These are phyloP conservation scores for Candida namnaoensis DNA, from an alignment of 805 yeast species.

Conservation along the genomic window DNA sequence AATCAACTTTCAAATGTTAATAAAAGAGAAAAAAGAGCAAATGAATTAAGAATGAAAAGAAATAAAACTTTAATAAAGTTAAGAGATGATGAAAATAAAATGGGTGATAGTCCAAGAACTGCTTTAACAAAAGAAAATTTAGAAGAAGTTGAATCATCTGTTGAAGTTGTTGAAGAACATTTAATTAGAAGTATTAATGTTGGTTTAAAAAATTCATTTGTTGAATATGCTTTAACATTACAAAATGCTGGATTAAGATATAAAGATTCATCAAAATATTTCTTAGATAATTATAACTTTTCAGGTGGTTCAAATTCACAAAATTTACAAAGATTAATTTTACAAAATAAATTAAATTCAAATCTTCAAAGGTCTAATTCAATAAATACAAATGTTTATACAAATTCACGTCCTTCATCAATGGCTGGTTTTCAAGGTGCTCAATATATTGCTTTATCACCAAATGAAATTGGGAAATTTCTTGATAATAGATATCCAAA, in stretches of 20 bases:
- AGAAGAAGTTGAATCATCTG: slow-evolving; percentile 40
- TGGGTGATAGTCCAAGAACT: slow-evolving; percentile 36
- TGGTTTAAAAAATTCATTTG: slow-evolving; percentile 34
- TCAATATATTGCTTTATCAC: slow-evolving; percentile 9
- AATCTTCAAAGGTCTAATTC: no score
- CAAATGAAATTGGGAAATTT: slow-evolving; percentile 10
- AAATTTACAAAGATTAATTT: slow-evolving; percentile 16
- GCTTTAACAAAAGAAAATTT: slow-evolving; percentile 37
- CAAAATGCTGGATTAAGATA: slow-evolving; percentile 9
- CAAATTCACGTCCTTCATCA: background rate
- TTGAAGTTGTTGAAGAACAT: slow-evolving; percentile 46
- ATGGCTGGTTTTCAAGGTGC: background rate
- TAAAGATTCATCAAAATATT: slow-evolving; percentile 10
- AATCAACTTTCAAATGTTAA: slow-evolving; percentile 35
- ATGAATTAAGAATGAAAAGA: slow-evolving; percentile 27
- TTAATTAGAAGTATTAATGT: slow-evolving; percentile 35
- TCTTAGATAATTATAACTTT: slow-evolving; percentile 9
- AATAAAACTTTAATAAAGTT: slow-evolving; percentile 27
- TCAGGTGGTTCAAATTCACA: slow-evolving; percentile 2
- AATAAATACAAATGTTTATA: no score
- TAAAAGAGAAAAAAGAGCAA: slow-evolving; percentile 40
- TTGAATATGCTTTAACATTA: slow-evolving; percentile 28
- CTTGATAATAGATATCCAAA: slow-evolving; percentile 6
- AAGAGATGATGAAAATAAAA: slow-evolving; percentile 33
- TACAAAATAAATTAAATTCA: slow-evolving; percentile 12